Conservation (phyloP, 352 stramenopile species). For the Phytophthora brassicae region DNA sequence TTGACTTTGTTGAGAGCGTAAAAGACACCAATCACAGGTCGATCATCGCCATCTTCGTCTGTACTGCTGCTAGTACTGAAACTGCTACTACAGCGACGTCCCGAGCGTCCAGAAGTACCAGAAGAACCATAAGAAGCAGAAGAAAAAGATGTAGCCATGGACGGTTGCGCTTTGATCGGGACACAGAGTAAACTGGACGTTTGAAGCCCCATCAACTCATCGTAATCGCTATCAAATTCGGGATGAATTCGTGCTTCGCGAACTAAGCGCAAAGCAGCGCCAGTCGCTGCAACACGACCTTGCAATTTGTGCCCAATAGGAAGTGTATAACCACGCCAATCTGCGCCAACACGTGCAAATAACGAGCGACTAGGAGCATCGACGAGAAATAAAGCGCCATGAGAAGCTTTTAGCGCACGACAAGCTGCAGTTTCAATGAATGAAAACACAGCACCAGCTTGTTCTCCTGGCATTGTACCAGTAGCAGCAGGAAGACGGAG, state of each 20-base stretch:
- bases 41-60: constrained; percentile 40
- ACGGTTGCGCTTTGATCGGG: constrained; percentile 59
- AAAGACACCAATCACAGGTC: constrained; percentile 68
- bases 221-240: constrained; percentile 72
- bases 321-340: constrained; percentile 75
- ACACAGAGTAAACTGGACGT: constrained; percentile 75
- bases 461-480: constrained; percentile 33
- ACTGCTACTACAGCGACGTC: constrained; percentile 41
- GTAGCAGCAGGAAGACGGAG: constrained; percentile 31
- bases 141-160: constrained; percentile 22
- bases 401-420: constrained; percentile 28
- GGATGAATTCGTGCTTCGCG: constrained; percentile 54
- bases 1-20: constrained; percentile 82
- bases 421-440: constrained; percentile 34
- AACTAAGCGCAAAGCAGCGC: constrained; percentile 57
- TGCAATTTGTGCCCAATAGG: constrained; percentile 68
- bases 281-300: constrained; percentile 63
- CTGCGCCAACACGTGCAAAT: constrained; percentile 60
- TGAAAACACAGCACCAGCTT: constrained; percentile 35
- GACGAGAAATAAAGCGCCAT: constrained; percentile 78
- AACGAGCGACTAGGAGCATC: constrained; percentile 71
- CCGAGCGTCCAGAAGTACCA: constrained; percentile 16
- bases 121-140: constrained; percentile 18
- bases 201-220: constrained; percentile 55
- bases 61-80: constrained; percentile 64